Conservation (phyloP, 345 rosid genomes). For the Luvunga scandens region DNA sequence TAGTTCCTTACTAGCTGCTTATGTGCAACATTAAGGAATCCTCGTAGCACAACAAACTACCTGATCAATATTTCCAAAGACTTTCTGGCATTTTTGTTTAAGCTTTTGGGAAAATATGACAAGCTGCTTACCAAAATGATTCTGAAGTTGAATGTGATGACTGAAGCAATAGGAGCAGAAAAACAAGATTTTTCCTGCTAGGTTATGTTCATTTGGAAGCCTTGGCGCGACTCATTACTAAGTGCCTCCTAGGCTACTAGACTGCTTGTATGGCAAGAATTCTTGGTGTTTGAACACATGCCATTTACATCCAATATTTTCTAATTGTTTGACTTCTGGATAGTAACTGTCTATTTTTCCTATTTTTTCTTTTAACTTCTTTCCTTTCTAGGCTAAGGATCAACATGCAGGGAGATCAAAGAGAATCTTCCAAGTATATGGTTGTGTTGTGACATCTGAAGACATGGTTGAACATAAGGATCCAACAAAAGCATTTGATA, state of each 20-base stretch:
- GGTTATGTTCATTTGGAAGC: neutral
- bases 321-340: slow-evolving; percentile 1
- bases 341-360: neutral
- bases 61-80: neutral
- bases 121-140: neutral
- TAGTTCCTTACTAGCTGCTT: neutral
- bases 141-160: neutral
- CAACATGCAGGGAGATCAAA: slow-evolving; percentile 41
- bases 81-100: neutral
- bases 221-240: neutral
- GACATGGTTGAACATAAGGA: slow-evolving; percentile 81
- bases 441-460: slow-evolving; percentile 73
- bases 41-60: neutral
- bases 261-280: neutral
- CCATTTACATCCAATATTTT: neutral
- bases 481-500: slow-evolving; percentile 66
- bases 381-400: slow-evolving; percentile 40
- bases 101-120: neutral
- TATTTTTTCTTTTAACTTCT: neutral
- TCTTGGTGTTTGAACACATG: neutral
- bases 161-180: neutral
- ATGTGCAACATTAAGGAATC: neutral
- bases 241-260: neutral
- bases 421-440: slow-evolving; percentile 76
- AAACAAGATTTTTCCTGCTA: neutral